phyloP scores from a whole-genome alignment of 306 rosid genomes.

The Vachellia collinsii region DNA sequence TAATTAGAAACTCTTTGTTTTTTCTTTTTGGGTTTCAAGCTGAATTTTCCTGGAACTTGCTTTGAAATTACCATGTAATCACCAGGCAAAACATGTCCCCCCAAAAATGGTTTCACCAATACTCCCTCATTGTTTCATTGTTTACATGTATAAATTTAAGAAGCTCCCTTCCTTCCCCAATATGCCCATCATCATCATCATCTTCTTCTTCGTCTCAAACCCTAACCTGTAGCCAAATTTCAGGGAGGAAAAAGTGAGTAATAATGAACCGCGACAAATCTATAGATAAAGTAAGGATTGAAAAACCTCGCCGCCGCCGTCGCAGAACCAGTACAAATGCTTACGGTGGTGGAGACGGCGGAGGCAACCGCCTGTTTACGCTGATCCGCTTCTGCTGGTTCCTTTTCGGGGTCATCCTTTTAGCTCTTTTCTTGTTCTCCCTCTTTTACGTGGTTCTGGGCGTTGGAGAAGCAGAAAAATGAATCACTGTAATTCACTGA shows the following conservation, averaged over 20 bases:
- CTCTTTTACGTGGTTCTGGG: background rate
- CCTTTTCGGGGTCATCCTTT: background rate
- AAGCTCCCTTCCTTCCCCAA: no score
- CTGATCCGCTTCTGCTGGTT: conserved; percentile 4
- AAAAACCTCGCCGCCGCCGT: conserved; percentile 3
- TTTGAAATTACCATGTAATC: background rate
- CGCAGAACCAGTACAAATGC: background rate
- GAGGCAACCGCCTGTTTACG: background rate
- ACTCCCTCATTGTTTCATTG: background rate
- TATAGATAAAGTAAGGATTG: conserved; percentile 30
- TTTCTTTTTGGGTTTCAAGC: background rate
- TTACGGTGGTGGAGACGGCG: background rate
- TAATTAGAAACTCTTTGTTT: background rate
- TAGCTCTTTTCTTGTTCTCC: background rate
- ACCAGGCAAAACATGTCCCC: background rate
- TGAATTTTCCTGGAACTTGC: background rate
- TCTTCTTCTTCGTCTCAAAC: background rate
- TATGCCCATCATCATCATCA: background rate
- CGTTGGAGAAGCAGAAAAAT: background rate
- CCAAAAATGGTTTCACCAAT: background rate
- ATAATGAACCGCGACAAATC: conserved; percentile 38
- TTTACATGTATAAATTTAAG: background rate
- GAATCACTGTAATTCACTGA: background rate
- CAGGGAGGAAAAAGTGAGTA: no score
- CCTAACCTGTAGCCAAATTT: no score